A percentile compares a stretch with the other conserved stretches of the same genome.
These are phyloP conservation scores for Marsdenia floribunda DNA, from an alignment of 257 asterid species.

Conservation along the genomic window DNA sequence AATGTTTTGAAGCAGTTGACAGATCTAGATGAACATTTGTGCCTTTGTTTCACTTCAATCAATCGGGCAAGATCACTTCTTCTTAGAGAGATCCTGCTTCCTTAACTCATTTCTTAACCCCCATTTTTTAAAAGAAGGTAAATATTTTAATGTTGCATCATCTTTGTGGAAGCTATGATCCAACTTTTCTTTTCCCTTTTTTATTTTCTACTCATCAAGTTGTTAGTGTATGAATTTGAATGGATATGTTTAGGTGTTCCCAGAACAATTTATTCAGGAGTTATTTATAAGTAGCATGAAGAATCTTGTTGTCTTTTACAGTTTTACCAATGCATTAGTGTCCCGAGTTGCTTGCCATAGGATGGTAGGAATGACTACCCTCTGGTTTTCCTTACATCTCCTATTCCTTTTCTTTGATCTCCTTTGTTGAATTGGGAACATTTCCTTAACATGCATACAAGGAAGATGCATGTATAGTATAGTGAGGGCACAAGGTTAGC, in stretches of 20 bases:
- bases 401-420: too few relatives aligned
- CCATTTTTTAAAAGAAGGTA: neutral
- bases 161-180: neutral
- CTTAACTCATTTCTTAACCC: neutral
- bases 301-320: conserved; percentile 3
- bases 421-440: too few relatives aligned
- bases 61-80: conserved; percentile 69
- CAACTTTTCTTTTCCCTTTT: neutral
- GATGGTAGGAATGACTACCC: neutral
- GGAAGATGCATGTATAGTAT: too few relatives aligned
- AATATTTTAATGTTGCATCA: neutral
- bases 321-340: neutral
- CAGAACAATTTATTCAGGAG: neutral
- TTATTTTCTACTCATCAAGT: neutral
- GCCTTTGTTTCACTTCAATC: conserved; percentile 69
- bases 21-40: conserved; percentile 85
- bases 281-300: neutral
- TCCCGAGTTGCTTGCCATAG: neutral
- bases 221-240: neutral
- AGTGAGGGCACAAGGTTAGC: too few relatives aligned
- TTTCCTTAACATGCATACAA: too few relatives aligned
- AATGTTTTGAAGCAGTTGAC: conserved; percentile 48
- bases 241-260: neutral
- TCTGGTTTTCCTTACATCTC: neutral
- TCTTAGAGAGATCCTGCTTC: conserved; percentile 27